Evolutionary conservation across 2,329 filamentous ascomycete species (phyloP).

Genomic region (Elsinoe necatrix): DNA sequence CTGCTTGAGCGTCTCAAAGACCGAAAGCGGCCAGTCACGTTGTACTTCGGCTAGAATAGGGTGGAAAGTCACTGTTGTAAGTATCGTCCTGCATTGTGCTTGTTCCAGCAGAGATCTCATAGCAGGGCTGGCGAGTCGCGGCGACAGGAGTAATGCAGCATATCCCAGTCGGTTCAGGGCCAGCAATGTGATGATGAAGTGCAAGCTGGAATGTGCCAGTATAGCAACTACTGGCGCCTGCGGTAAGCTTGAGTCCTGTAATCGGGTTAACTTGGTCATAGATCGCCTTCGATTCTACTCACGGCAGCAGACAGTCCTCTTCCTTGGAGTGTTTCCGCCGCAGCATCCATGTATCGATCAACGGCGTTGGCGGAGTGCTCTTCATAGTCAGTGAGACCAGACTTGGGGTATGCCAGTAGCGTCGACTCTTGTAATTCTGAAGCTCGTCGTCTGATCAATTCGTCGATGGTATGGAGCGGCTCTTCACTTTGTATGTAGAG

Average conservation of each 20-base stretch:
- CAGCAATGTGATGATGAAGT: slow-evolving; percentile 47
- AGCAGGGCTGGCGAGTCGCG: slow-evolving; percentile 44
- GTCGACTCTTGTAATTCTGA: slow-evolving; percentile 24
- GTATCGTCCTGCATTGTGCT: slow-evolving; percentile 29
- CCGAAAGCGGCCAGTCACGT: slow-evolving; percentile 23
- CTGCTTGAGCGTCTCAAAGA: slow-evolving; percentile 25
- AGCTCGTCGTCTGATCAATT: slow-evolving; percentile 27
- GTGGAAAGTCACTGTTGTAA: slow-evolving; percentile 23
- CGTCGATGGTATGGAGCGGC: slow-evolving; percentile 25
- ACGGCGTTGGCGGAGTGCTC: slow-evolving; percentile 25
- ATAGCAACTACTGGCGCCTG: slow-evolving; percentile 39
- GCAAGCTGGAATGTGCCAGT: slow-evolving; percentile 46
- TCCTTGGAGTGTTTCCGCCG: slow-evolving; percentile 21
- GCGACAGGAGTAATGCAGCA: slow-evolving; percentile 47
- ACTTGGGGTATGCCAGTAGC: slow-evolving; percentile 26
- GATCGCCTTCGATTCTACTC: slow-evolving; percentile 1
- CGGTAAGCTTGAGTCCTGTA: slow-evolving; percentile 22
- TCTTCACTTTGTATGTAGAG: background rate
- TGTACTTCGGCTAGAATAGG: slow-evolving; percentile 28
- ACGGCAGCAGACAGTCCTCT: slow-evolving; percentile 25
- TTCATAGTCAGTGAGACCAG: slow-evolving; percentile 25
- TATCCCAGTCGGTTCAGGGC: slow-evolving; percentile 49
- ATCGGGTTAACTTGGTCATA: background rate
- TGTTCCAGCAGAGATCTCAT: slow-evolving; percentile 41
- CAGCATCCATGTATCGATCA: slow-evolving; percentile 24